Conservation (phyloP, 169 alveolate genomes). For the Eimeria brunetti region DNA sequence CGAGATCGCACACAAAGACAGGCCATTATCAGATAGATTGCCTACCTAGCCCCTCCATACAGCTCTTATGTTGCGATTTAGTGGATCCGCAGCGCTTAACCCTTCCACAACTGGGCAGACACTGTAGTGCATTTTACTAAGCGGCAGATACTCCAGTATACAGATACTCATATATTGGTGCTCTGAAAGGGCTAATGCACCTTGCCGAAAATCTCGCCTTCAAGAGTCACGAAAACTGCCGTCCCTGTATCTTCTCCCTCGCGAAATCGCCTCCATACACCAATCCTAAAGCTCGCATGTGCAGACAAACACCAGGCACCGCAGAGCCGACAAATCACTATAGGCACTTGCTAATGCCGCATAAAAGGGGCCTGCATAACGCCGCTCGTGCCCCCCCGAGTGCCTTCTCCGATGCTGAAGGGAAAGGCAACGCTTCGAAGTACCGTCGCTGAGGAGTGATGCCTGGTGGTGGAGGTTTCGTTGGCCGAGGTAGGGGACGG, state of each 20-base stretch:
- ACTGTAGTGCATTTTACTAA: background rate
- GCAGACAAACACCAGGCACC: background rate
- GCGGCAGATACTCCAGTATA: slow-evolving; percentile 10
- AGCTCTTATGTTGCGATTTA: background rate
- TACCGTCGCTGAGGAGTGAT: slow-evolving; percentile 56
- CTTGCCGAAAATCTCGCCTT: slow-evolving; percentile 63
- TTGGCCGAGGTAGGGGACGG: slow-evolving; percentile 68
- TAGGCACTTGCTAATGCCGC: background rate
- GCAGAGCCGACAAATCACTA: background rate
- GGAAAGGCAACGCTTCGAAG: background rate
- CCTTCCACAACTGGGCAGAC: background rate
- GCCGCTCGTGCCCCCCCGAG: background rate
- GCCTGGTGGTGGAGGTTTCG: slow-evolving; percentile 73
- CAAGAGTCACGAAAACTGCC: slow-evolving; percentile 60
- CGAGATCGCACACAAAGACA: slow-evolving; percentile 2
- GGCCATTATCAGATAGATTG: background rate
- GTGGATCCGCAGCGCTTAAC: background rate
- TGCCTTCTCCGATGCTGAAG: background rate
- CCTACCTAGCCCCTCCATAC: background rate
- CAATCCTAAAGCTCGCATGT: background rate
- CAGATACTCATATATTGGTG: background rate
- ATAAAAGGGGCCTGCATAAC: background rate
- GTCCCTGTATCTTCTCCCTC: slow-evolving; percentile 20
- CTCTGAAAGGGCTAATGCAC: background rate
- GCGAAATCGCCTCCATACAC: slow-evolving; percentile 64